Base-by-base conservation (phyloP, 2,329 filamentous ascomycete genomes). In the Pseudocercospora eumusae region DNA sequence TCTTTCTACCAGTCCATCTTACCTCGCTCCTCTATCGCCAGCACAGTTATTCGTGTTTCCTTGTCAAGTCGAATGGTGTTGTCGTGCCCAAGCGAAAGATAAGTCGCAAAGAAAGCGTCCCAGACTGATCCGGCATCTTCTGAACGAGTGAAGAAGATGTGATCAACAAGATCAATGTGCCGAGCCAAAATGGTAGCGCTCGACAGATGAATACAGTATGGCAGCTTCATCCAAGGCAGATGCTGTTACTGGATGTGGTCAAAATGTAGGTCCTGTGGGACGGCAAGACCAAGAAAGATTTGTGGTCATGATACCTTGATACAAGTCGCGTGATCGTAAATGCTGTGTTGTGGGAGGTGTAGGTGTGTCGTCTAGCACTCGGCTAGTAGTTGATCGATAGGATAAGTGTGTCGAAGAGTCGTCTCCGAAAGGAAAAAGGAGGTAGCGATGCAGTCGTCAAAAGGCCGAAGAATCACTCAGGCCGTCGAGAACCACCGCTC, bases 81-180 rank as follows among this genome's bases (percentile, higher is more conserved):
- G 52, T 33, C 52, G 18, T 54, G 52, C 52, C 9, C 28, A 36
- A 54, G 28, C 18, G n/a, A 31, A 6, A 31, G 31, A 54, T 28
- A 7, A n/a, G 23, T 40, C n/a, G 52, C n/a, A 52, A 28, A 33
- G 28, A 54, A 54, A n/a, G 52, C 40, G 50, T n/a, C 55, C 65
- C 57, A 61, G 69, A 70, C 71, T 73, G 70, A 71, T 71, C 69
- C 8, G 56, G 71, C 69, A 67, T 55, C 68, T 68, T 65, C 66
- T 70, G 64, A 69, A 59, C 9, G 69, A 71, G 64, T 69, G 69
- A 71, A 69, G 67, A 66, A 69, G 66, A 66, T 65, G 68, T 71
- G 66, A 72, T 70, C 71, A 73, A 73, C 71, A 56, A 50, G 56
- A 63, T 71, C 64, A 45, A 18, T 40, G 15, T 40, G 20, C 25